Base-by-base conservation (phyloP, 208 protist genomes). In the Phytomonas serpens region DNA sequence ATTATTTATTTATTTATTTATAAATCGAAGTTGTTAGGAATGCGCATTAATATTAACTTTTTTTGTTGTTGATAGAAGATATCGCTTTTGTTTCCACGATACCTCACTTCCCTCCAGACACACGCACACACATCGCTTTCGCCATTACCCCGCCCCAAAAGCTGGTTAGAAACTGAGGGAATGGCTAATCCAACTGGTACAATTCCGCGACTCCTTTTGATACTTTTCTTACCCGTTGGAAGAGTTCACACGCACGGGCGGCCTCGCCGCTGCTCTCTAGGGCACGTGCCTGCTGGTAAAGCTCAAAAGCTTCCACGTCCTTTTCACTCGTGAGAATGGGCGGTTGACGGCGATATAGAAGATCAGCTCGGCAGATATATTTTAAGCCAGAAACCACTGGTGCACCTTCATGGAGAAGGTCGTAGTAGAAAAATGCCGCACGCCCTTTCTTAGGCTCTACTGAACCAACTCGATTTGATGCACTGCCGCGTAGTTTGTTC, bases 291-390 rank as follows among this genome's bases (percentile, higher is more conserved):
- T 86, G 64, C 66, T 96, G 83, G 67, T 93, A 94, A 30, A 93
- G 30, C 4, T 79, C 66, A 72, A 96, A 94, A 10, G 92, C 92
- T 64, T 82, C 72, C 10, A 52, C 57, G 77, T 94, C 92, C 5
- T 67, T 72, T 29, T 85, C 81, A 1, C 57, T 73, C 5, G 87
- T 89, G 38, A 92, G 77, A 71, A 96, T 94, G 5, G 86, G 77
- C 14, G 88, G 89, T 0, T 76, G 83, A 37, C 92, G 85, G 23
- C 85, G 85, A 76, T 93, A 96, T 4, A 94, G 67, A 31, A 96
- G 71, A 57, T 94, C 92, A 4, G 84, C 89, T n/a, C 92, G 87
- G 61, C 89, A 85, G 68, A 94, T 96, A 75, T 93, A 96, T 78
- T 96, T 96, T 71, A 77, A 57, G 5, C 87, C 87, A 31, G 81